Conservation (phyloP, 805 yeast species). For the Nakazawaea wickerhamii region DNA sequence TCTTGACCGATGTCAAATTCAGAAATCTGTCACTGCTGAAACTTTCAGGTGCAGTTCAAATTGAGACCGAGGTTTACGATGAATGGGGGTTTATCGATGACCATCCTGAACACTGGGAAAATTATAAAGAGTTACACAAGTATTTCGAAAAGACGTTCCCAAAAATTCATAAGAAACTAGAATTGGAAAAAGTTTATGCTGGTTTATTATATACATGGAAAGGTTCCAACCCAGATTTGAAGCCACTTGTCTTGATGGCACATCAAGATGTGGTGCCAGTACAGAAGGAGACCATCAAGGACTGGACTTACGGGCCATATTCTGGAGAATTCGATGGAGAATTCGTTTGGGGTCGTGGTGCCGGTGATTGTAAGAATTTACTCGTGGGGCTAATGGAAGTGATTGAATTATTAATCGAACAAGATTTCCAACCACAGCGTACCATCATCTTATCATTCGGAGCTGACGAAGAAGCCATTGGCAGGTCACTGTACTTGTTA, state of each 20-base stretch:
- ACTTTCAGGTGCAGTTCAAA: conserved; percentile 49
- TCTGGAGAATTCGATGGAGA: conserved; percentile 59
- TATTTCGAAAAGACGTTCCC: conserved; percentile 56
- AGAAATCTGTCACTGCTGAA: conserved; percentile 33
- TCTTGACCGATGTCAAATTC: conserved; percentile 25
- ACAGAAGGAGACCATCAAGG: conserved; percentile 44
- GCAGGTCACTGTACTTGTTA: conserved; percentile 55
- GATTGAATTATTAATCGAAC: conserved; percentile 45
- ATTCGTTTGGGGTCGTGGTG: conserved; percentile 67
- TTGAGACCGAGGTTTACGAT: conserved; percentile 60
- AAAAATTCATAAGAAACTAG: conserved; percentile 37
- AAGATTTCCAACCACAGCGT: conserved; percentile 55
- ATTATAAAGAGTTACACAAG: conserved; percentile 42
- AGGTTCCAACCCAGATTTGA: conserved; percentile 45
- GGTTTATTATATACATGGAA: conserved; percentile 60
- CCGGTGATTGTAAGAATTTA: conserved; percentile 65
- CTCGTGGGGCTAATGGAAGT: conserved; percentile 62
- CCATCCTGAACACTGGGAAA: conserved; percentile 45
- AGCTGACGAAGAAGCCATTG: conserved; percentile 71
- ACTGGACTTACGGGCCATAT: conserved; percentile 67
- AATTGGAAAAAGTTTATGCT: conserved; percentile 48
- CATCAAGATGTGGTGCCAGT: conserved; percentile 81
- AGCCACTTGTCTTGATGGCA: conserved; percentile 63
- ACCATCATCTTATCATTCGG: conserved; percentile 62
- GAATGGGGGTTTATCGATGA: conserved; percentile 35